These are phyloP conservation scores for Brassica balearica DNA, from an alignment of 441 rosid species.

Conservation along the genomic window DNA sequence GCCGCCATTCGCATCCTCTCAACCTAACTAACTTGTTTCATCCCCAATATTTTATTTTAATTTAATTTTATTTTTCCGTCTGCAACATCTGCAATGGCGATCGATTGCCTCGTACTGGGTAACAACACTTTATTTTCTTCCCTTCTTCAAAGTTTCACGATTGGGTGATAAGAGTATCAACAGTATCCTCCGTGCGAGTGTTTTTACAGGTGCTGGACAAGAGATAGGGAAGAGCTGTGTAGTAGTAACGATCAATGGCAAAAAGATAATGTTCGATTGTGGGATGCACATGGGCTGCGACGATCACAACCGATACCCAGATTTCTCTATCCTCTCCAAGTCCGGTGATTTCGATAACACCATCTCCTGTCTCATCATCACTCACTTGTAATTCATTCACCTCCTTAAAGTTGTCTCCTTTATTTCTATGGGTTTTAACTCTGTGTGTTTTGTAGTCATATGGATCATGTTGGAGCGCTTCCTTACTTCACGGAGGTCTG, in stretches of 20 bases:
- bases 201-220: conserved; percentile 82
- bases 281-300: conserved; percentile 97
- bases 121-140: not conserved
- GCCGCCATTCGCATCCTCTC: conserved; percentile 32
- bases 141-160: not conserved
- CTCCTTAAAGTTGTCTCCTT: not conserved
- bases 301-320: conserved; percentile 85
- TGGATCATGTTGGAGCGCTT: conserved; percentile 97
- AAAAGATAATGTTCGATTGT: conserved; percentile 93
- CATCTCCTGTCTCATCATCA: conserved; percentile 77
- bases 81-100: conserved; percentile 49
- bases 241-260: conserved; percentile 82
- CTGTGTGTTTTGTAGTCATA: conserved; percentile 55
- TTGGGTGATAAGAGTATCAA: not conserved
- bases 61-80: not conserved
- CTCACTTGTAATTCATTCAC: conserved; percentile 69
- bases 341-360: conserved; percentile 59
- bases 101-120: conserved; percentile 80
- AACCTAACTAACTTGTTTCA: conserved; percentile 13
- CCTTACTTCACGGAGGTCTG: conserved; percentile 97
- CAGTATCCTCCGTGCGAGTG: not conserved
- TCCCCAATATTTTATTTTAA: conserved; percentile 11
- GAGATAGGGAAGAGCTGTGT: conserved; percentile 97
- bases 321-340: conserved; percentile 73
- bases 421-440: not conserved